phyloP scores from a whole-genome alignment of 306 rosid species.

The Malus asiatica region DNA sequence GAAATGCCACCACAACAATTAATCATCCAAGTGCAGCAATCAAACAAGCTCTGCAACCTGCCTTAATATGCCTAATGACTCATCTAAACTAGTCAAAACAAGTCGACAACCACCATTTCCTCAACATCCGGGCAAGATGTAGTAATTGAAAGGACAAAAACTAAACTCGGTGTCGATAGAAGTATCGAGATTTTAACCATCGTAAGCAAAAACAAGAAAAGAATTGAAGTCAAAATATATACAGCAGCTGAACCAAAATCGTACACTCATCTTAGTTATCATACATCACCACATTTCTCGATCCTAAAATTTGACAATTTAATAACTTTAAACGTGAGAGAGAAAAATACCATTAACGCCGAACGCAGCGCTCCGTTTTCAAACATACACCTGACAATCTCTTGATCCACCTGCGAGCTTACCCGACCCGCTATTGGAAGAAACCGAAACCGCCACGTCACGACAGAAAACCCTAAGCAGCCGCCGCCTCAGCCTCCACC shows the following conservation, averaged over 20 bases:
- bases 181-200: background rate
- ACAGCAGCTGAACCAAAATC: background rate
- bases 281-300: background rate
- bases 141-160: background rate
- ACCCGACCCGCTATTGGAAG: slow-evolving; percentile 35
- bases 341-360: background rate
- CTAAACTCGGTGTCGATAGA: no score
- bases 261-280: background rate
- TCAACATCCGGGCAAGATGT: background rate
- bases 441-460: slow-evolving; percentile 27
- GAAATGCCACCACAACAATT: no score
- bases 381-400: slow-evolving; percentile 59
- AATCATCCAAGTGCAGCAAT: no score
- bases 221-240: background rate
- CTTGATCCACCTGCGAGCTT: slow-evolving; percentile 31
- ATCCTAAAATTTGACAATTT: background rate
- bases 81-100: no score
- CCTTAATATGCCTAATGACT: no score
- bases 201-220: background rate
- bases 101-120: no score
- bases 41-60: no score
- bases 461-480: slow-evolving; percentile 49
- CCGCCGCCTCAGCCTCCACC: slow-evolving; percentile 64
- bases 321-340: background rate
- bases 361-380: slow-evolving; percentile 4